Evolutionary conservation across 352 stramenopile genomes (phyloP).

Genomic region (Globisporangium barbulae): DNA sequence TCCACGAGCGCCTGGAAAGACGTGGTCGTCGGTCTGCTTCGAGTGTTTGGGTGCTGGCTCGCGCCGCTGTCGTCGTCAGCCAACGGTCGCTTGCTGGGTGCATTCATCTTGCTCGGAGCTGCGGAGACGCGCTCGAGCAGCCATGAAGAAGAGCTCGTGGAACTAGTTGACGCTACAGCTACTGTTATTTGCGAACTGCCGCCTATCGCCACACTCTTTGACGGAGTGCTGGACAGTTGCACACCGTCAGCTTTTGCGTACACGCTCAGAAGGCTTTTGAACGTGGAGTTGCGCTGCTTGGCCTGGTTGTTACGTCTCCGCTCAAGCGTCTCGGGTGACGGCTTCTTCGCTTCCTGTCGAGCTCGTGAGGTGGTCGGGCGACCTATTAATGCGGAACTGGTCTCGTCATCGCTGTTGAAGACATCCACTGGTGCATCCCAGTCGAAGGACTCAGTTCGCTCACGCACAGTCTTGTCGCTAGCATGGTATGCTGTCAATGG

Average conservation of each 20-base stretch:
- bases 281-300: constrained; percentile 21
- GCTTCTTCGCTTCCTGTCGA: background rate
- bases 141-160: constrained; percentile 20
- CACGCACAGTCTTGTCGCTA: background rate
- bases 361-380: background rate
- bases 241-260: constrained; percentile 1
- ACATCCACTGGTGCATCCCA: background rate
- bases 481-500: background rate
- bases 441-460: background rate
- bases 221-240: background rate
- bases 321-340: constrained; percentile 13
- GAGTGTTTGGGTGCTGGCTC: background rate
- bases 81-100: constrained; percentile 8
- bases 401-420: background rate
- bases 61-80: background rate
- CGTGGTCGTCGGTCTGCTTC: constrained; percentile 11
- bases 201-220: constrained; percentile 8
- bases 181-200: background rate
- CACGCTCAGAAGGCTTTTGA: constrained; percentile 15
- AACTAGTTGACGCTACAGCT: background rate
- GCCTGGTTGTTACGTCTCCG: constrained; percentile 14
- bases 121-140: constrained; percentile 18
- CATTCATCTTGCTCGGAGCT: constrained; percentile 9
- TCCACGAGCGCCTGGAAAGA: constrained; percentile 38
- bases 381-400: background rate